These are phyloP conservation scores for Phytophthora lateralis DNA, from an alignment of 352 stramenopile species.

Conservation along the genomic window DNA sequence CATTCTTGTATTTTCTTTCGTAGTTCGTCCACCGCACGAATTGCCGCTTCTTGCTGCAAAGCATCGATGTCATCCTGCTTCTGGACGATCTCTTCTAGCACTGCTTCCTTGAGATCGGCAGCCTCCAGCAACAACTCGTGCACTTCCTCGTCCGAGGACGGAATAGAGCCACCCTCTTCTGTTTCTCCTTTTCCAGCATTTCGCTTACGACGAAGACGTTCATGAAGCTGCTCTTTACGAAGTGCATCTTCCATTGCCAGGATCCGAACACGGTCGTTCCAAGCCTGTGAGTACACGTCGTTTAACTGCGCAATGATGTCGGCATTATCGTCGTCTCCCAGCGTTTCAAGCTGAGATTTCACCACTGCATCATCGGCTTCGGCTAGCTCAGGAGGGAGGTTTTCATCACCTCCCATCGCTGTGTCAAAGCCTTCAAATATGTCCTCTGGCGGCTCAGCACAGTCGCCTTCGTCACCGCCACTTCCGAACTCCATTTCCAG, in stretches of 20 bases:
- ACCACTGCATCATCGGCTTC: background rate
- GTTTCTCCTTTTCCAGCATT: slow-evolving; percentile 4
- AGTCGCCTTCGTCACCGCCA: slow-evolving; percentile 28
- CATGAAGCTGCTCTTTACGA: slow-evolving; percentile 38
- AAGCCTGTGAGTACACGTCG: slow-evolving; percentile 36
- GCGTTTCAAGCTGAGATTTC: background rate
- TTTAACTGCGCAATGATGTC: slow-evolving; percentile 49
- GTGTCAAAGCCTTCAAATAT: slow-evolving; percentile 12
- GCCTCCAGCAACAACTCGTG: slow-evolving; percentile 13
- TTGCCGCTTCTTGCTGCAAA: slow-evolving; percentile 23
- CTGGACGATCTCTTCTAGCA: slow-evolving; percentile 42
- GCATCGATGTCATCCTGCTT: slow-evolving; percentile 49
- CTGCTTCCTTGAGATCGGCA: slow-evolving; percentile 24
- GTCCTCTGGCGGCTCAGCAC: slow-evolving; percentile 23
- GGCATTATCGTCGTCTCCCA: slow-evolving; percentile 26
- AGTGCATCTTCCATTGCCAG: slow-evolving; percentile 37
- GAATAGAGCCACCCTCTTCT: background rate
- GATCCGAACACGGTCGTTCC: slow-evolving; percentile 30
- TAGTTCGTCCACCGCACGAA: slow-evolving; percentile 14
- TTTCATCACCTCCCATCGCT: slow-evolving; percentile 13
- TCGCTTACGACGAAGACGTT: slow-evolving; percentile 30
- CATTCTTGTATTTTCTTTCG: slow-evolving; percentile 20
- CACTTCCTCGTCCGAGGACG: slow-evolving; percentile 6
- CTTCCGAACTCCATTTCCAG: slow-evolving; percentile 59
- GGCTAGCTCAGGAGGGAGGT: background rate